phyloP scores from a whole-genome alignment of 352 stramenopile genomes.

The Globisporangium rhizosaccharum region DNA sequence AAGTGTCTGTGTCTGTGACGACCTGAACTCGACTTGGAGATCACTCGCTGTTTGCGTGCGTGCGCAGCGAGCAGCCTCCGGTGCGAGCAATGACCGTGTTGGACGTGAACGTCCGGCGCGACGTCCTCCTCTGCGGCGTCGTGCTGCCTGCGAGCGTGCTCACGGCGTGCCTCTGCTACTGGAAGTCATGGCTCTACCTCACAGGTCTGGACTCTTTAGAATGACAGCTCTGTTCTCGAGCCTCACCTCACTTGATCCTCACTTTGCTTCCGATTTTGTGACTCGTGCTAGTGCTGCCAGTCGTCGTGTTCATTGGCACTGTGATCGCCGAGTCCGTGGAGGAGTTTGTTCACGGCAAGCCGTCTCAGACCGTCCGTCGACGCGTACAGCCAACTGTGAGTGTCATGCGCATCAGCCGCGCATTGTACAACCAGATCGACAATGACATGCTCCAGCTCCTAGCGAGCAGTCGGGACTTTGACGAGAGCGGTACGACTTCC shows the following conservation, averaged over 20 bases:
- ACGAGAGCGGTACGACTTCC: slow-evolving; percentile 14
- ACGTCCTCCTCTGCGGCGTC: neutral
- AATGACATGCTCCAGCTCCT: slow-evolving; percentile 53
- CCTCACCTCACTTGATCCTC: too few species aligned
- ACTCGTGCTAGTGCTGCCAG: slow-evolving; percentile 29
- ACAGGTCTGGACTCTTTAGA: neutral
- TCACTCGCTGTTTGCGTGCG: too few species aligned
- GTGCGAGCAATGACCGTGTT: neutral
- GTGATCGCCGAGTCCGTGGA: slow-evolving; percentile 30
- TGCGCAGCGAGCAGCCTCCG: too few species aligned
- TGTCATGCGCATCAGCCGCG: slow-evolving; percentile 57
- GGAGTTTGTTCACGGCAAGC: slow-evolving; percentile 9
- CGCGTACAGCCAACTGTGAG: slow-evolving; percentile 8
- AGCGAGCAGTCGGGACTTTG: slow-evolving; percentile 65
- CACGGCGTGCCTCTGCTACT: neutral
- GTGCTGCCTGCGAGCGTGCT: neutral
- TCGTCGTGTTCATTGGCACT: slow-evolving; percentile 50
- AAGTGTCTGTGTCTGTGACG: too few species aligned
- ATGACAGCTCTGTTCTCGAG: too few species aligned
- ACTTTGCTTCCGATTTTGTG: too few species aligned
- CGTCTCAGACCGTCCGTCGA: neutral
- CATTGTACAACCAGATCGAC: slow-evolving; percentile 66
- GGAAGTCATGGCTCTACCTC: slow-evolving; percentile 1
- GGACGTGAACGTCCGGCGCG: slow-evolving; percentile 2
- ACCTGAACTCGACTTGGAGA: neutral